Evolutionary conservation across 2,329 filamentous ascomycete species (phyloP), one percentile per base, ranked within the genome.

Genomic region (Sarocladium kiliense): DNA sequence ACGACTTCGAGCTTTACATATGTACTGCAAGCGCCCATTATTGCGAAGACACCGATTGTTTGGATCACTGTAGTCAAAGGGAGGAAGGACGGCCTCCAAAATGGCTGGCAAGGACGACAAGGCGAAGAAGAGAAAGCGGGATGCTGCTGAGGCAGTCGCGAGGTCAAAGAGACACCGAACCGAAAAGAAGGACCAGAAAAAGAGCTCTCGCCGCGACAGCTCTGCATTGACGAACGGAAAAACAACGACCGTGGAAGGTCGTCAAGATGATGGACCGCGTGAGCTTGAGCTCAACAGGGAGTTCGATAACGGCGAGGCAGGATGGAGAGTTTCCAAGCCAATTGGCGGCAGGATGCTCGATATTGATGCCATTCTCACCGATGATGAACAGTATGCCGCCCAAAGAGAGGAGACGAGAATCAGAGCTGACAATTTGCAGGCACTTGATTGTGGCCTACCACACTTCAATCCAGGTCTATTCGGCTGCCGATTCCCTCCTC

Each of bases 391-490:
- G 82, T 86, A 71, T 66, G 78, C 65, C 30, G 36, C 12, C 37
- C 25, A 16, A 16, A 6, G 9, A 12, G n/a, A 3, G 39, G 14
- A 18, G 9, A 9, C 39, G 23, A 11, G 19, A 18, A 36, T 56
- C 11, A 34, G 16, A 18, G 42, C 36, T 47, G 19, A 51, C 27
- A 32, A 12, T 16, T 54, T 11, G 19, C 32, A 91, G 89, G 66
- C 80, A 87, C 70, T 68, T 97, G 37, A 85, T 97, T 56, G 69
- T 96, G 55, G 82, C 87, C 30, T 89, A 90, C 64, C 81, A 85
- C 58, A 86, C 82, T 26, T 86, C 87, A 10, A 77, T 97, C 54
- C 88, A 91, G 67, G 80, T 96, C 25, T 96, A 94, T 70, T 88
- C 89, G 1, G 83, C 89, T 27, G 77, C 82, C 60, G 91, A 91